phyloP scores from a whole-genome alignment of 257 asterid genomes.

The Salvia hispanica region DNA sequence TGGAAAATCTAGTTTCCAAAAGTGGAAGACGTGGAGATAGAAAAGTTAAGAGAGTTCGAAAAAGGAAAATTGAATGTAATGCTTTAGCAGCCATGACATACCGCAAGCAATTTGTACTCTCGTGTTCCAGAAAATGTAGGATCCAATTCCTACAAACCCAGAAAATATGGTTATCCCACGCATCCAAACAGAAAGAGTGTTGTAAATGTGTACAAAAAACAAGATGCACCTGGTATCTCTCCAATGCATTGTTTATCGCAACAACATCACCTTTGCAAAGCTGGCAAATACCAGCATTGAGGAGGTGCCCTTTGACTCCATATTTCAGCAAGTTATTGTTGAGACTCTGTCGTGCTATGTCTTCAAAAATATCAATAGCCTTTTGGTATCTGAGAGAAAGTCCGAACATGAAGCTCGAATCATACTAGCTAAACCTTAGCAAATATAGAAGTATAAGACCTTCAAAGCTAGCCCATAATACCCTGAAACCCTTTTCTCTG shows the following conservation, averaged over 20 bases:
- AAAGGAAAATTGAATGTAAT: neutral
- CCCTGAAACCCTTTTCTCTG: neutral
- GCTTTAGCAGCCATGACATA: constrained; percentile 37
- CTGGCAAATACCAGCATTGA: constrained; percentile 98
- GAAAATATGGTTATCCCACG: constrained; percentile 20
- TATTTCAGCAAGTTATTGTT: constrained; percentile 85
- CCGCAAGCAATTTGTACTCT: constrained; percentile 77
- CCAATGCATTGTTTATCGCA: constrained; percentile 87
- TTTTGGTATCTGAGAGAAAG: constrained; percentile 69
- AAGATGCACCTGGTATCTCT: constrained; percentile 73
- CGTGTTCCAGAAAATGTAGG: constrained; percentile 97
- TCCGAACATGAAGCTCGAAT: constrained; percentile 27
- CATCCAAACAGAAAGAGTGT: constrained; percentile 1
- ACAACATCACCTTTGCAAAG: constrained; percentile 92
- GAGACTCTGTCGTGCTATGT: constrained; percentile 84
- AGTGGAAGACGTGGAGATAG: constrained; percentile 16
- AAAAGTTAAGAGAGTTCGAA: constrained; percentile 4
- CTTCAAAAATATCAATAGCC: constrained; percentile 88
- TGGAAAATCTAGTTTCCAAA: neutral
- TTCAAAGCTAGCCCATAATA: constrained; percentile 16
- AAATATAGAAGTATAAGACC: constrained; percentile 12
- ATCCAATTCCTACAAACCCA: constrained; percentile 75
- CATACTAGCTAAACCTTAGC: constrained; percentile 14
- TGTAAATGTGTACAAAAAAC: constrained; percentile 19
- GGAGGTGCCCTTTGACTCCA: constrained; percentile 98